A percentile compares a stretch with the other conserved stretches of the same genome.
phyloP scores from a whole-genome alignment of 1,284 basidiomycete species.

The Moesziomyces antarcticus region DNA sequence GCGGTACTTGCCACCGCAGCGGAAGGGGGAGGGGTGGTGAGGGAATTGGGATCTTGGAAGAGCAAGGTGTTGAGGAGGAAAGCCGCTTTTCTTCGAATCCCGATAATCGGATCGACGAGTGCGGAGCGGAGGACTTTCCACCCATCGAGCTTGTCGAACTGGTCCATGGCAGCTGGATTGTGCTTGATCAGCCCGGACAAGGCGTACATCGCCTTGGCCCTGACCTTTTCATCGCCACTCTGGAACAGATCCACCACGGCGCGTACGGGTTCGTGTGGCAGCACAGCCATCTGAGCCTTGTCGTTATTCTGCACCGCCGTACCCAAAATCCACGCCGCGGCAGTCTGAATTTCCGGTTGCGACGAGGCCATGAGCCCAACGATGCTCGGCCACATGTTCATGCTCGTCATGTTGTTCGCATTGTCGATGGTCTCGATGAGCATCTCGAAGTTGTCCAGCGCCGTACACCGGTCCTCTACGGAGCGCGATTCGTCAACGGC shows the following conservation, averaged over 20 bases:
- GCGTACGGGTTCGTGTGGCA: constrained; percentile 74
- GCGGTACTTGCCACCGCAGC: constrained; percentile 68
- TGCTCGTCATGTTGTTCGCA: constrained; percentile 86
- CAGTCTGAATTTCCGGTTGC: constrained; percentile 74
- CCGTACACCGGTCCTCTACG: constrained; percentile 72
- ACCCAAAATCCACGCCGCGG: constrained; percentile 89
- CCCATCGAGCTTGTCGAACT: constrained; percentile 75
- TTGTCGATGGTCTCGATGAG: constrained; percentile 94
- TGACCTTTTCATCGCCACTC: constrained; percentile 71
- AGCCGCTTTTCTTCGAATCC: constrained; percentile 82
- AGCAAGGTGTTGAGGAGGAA: constrained; percentile 86
- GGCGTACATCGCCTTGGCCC: constrained; percentile 84
- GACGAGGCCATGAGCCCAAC: constrained; percentile 75
- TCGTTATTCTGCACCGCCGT: constrained; percentile 97
- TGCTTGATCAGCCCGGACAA: constrained; percentile 87
- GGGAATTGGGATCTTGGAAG: constrained; percentile 70
- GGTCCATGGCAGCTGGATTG: constrained; percentile 76
- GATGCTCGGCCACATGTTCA: constrained; percentile 88
- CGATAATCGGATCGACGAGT: constrained; percentile 80
- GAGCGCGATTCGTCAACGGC: constrained; percentile 50
- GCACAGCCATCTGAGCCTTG: constrained; percentile 80
- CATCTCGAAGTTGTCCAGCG: constrained; percentile 96
- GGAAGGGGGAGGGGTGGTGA: constrained; percentile 69
- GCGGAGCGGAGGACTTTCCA: constrained; percentile 77
- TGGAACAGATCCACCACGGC: constrained; percentile 70